Base-by-base conservation (phyloP, 2,329 filamentous ascomycete genomes). In the Aspergillus puulaauensis region DNA sequence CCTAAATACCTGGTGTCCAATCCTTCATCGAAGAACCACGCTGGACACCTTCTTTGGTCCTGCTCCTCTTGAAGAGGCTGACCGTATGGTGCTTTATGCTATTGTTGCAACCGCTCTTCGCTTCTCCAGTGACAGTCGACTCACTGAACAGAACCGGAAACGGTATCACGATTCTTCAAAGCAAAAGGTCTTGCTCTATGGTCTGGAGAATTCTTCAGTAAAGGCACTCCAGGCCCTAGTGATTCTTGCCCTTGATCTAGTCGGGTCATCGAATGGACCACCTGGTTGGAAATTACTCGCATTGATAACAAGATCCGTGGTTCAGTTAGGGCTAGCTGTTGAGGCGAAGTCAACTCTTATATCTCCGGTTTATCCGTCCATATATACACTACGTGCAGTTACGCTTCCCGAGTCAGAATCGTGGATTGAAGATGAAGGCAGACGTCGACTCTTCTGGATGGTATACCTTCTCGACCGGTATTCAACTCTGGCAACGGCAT, bases 201-300 rank as follows among this genome's bases (percentile, higher is more conserved):
- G 92, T 4, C 83, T 96, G 66, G 91, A 96, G 67, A 92, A 95
- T 66, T 93, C 91, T 12, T 95, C 91, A 0, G 91, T 96, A 58
- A 93, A 92, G 72, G 87, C 91, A 1, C 79, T 96, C 5, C 91
- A 96, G 70, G 92, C 93, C 5, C 79, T 96, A 6, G 90, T 96
- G 1, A 95, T 96, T 50, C 79, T 96, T 5, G 90, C 92, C 0
- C 77, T 96, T 11, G 92, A 96, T 69, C 82, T 96, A 23, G 88
- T 91, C 33, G 93, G 93, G 8, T 90, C 85, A 66, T 92, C 91
- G 39, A 96, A 96, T 70, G 93, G 93, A 0, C 92, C 92, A 2
- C 91, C 92, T 0, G 92, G 91, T 3, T 96, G 92, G 92, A 96
- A 96, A 69, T 83, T 96, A 57, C 86, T 96, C 73, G 92, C 93